Evolutionary conservation across 495 filamentous ascomycete species (phyloP), one percentile per base, ranked within the genome.

Genomic region (Tuber calosporum): DNA sequence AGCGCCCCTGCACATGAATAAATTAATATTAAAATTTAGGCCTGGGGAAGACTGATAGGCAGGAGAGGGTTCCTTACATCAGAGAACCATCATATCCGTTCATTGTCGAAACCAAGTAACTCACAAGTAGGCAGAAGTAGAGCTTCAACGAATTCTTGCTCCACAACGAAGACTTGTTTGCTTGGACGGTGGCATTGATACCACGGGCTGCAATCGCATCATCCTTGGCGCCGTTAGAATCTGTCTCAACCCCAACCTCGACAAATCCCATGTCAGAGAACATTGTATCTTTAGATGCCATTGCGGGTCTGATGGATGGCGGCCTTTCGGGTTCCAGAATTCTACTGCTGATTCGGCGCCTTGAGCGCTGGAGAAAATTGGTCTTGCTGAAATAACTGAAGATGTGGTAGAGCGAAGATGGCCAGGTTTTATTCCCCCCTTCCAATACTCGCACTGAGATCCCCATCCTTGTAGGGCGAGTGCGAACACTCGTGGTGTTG

Each of bases 71-170:
- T 42, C 69, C 74, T 45, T 41, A 77, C 76, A 78, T 78, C n/a
- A 86, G 81, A 9, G 85, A 86, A 22, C 82, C 82, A 82, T 84
- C 85, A 68, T 85, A 86, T 70, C 85, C 85, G 79, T 85, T 86
- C 82, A 86, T 84, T 39, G 84, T 84, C 37, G 84, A 85, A 68
- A 85, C 82, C 30, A 86, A 79, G 42, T 85, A 86, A 11, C 84
- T 83, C 67, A 86, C 77, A 37, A 80, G 72, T 73, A 86, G 81
- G 66, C 83, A 83, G 22, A 81, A 43, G 69, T 85, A 86, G 19
- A 86, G 81, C 83, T 86, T 85, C 26, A 87, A 15, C 80, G 86
- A 86, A 76, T 82, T 84, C 74, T 77, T 82, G 34, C 83, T 86
- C 66, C 81, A 77, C 34, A 85, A 76, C 6, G 72, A 81, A 22